phyloP scores from a whole-genome alignment of 768 basidiomycete species.

The Rhodotorula diobovata region DNA sequence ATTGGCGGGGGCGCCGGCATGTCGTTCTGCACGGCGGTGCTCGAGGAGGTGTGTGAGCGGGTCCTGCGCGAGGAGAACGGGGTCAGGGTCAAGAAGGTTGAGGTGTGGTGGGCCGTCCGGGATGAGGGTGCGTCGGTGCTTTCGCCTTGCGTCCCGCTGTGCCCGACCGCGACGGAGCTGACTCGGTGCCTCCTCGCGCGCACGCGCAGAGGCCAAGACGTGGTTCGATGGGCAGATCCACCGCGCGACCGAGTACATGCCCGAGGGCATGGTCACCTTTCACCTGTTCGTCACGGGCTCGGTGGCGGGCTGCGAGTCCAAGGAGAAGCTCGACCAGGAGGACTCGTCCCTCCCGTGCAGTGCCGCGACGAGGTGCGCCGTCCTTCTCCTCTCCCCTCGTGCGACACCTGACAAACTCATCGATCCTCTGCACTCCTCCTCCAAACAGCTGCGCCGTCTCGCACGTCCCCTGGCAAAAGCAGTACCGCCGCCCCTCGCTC shows the following conservation, averaged over 20 bases:
- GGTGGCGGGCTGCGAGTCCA: background rate
- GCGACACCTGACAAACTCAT: background rate
- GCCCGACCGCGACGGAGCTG: background rate
- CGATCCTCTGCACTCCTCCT: background rate
- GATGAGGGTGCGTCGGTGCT: constrained; percentile 10
- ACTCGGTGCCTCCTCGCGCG: background rate
- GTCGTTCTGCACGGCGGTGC: constrained; percentile 18
- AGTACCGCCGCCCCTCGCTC: background rate
- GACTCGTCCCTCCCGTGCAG: background rate
- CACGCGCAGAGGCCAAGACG: constrained; percentile 8
- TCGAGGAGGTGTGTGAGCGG: constrained; percentile 18
- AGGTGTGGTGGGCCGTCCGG: constrained; percentile 23
- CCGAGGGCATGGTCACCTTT: constrained; percentile 5
- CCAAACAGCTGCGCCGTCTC: background rate
- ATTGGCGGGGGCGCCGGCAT: constrained; percentile 41
- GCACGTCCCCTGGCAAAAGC: constrained; percentile 8
- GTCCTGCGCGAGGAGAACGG: constrained; percentile 7
- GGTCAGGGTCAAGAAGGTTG: constrained; percentile 11
- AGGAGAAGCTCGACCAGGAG: constrained; percentile 19
- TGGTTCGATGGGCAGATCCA: constrained; percentile 29
- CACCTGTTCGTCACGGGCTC: constrained; percentile 19
- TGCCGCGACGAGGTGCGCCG: background rate
- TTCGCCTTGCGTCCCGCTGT: too few relatives aligned
- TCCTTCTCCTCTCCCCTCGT: background rate
- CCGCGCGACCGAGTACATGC: background rate